Conservation (phyloP, 306 rosid genomes). For the Glycine soja region DNA sequence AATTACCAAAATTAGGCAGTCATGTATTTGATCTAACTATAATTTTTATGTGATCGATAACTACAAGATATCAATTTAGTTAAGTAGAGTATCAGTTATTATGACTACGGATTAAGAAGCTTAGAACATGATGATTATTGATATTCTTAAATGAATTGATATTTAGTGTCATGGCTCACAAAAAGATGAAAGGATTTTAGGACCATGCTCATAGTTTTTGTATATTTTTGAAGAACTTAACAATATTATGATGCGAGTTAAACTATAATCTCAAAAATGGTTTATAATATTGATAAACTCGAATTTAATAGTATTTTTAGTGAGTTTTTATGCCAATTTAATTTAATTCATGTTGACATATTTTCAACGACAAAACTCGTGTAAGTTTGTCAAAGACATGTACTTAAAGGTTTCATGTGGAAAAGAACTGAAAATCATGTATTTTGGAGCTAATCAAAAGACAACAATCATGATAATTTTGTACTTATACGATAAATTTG, state of each 20-base stretch:
- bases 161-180: neutral
- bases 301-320: too few species aligned
- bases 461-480: too few species aligned
- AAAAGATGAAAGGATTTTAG: conserved; percentile 18
- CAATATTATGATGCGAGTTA: conserved; percentile 1
- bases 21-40: neutral
- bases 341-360: too few species aligned
- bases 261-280: neutral
- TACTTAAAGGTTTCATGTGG: too few species aligned
- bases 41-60: neutral
- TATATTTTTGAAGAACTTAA: neutral
- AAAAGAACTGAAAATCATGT: too few species aligned
- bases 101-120: neutral
- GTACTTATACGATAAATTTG: too few species aligned
- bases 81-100: conserved; percentile 1
- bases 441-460: too few species aligned
- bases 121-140: conserved; percentile 1
- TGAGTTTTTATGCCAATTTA: too few species aligned
- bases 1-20: conserved; percentile 25
- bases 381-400: too few species aligned
- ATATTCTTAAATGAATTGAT: conserved; percentile 2
- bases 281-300: neutral
- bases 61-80: neutral
- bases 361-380: too few species aligned
- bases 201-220: neutral